These are phyloP conservation scores for Pseudocercospora macadamiae DNA, from an alignment of 2,329 filamentous ascomycete species.

Conservation along the genomic window DNA sequence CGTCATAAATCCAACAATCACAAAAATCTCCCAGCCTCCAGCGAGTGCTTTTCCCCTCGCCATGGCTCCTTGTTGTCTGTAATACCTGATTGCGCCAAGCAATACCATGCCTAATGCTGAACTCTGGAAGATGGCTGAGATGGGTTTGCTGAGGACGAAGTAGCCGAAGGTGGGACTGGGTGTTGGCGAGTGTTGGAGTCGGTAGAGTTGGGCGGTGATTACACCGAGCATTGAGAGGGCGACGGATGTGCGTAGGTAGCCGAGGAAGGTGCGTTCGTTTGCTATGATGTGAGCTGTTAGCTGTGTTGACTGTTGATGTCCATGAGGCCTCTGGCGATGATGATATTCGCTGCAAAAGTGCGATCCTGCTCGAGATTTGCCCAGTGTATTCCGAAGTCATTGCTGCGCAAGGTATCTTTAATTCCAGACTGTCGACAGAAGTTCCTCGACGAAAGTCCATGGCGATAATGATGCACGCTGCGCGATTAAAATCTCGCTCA, in stretches of 20 bases:
- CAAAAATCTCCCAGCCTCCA: slow-evolving; percentile 62
- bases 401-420: no score
- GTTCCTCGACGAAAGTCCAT: no score
- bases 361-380: no score
- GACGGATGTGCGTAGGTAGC: slow-evolving; percentile 71
- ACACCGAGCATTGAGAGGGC: slow-evolving; percentile 70
- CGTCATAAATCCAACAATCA: slow-evolving; percentile 52
- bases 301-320: neutral
- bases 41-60: slow-evolving; percentile 59
- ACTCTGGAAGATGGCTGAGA: slow-evolving; percentile 55
- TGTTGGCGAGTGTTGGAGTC: slow-evolving; percentile 56
- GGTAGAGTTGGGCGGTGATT: slow-evolving; percentile 68
- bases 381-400: no score
- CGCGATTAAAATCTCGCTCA: no score
- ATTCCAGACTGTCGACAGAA: no score
- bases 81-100: slow-evolving; percentile 63
- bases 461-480: no score
- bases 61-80: slow-evolving; percentile 63
- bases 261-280: slow-evolving; percentile 74
- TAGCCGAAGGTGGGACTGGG: slow-evolving; percentile 58
- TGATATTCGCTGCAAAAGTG: no score
- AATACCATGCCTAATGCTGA: slow-evolving; percentile 54
- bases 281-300: slow-evolving; percentile 42
- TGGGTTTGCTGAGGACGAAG: slow-evolving; percentile 62
- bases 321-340: neutral